Conservation (phyloP, 164 flowering plant genomes). For the Stephania japonica region DNA sequence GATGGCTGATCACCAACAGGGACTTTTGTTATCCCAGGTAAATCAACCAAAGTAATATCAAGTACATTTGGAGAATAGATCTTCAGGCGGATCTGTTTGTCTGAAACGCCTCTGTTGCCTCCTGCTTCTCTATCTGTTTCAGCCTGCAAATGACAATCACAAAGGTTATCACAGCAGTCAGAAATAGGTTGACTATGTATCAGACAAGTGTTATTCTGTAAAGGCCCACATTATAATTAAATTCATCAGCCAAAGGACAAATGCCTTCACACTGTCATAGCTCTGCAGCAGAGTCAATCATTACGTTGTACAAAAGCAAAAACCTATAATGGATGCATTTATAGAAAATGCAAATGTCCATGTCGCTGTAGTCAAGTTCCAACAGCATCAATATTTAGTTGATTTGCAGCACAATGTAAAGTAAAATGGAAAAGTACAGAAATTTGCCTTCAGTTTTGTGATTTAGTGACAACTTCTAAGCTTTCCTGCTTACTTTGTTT, state of each 20-base stretch:
- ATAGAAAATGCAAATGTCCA: too few species aligned
- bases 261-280: neutral
- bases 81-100: conserved; percentile 36
- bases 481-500: too few species aligned
- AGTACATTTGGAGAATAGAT: conserved; percentile 37
- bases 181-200: neutral
- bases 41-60: conserved; percentile 37
- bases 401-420: too few species aligned
- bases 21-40: conserved; percentile 40
- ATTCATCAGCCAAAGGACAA: neutral
- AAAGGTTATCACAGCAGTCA: neutral
- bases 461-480: too few species aligned
- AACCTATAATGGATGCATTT: neutral
- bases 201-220: neutral
- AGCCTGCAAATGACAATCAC: conserved; percentile 21
- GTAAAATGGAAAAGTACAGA: too few species aligned
- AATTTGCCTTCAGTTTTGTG: too few species aligned
- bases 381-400: too few species aligned
- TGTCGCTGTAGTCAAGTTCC: too few species aligned
- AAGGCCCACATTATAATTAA: neutral
- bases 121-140: conserved; percentile 37
- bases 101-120: conserved; percentile 37
- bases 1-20: conserved; percentile 40
- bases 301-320: neutral
- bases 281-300: neutral